Percentiles rank a stretch among this genome's conserved stretches.
Conservation (phyloP, 805 yeast species). For the Blastobotrys attinorum region DNA sequence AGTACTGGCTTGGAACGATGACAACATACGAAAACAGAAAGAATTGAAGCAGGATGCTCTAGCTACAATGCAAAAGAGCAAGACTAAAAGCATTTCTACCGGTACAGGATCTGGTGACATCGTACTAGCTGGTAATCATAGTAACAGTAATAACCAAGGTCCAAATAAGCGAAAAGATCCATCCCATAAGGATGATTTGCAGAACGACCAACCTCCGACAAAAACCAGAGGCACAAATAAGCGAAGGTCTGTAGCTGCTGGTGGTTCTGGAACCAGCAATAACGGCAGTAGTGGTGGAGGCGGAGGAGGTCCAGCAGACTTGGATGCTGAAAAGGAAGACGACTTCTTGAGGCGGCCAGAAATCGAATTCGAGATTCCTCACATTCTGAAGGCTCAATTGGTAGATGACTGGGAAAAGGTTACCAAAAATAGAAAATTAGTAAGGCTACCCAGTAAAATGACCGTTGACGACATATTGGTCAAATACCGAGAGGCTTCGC, state of each 20-base stretch:
- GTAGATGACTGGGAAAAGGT: conserved; percentile 93
- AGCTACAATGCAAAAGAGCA: conserved; percentile 20
- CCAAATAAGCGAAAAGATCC: conserved; percentile 17
- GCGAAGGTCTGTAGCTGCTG: conserved; percentile 5
- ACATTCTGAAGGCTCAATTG: conserved; percentile 55
- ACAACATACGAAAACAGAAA: conserved; percentile 55
- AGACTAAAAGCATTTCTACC: conserved; percentile 15
- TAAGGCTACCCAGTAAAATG: conserved; percentile 52
- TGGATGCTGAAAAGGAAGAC: conserved; percentile 30
- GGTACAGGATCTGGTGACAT: conserved; percentile 6
- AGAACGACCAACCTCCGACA: background rate
- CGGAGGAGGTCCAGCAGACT: conserved; percentile 20
- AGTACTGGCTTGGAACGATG: conserved; percentile 59
- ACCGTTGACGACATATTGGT: conserved; percentile 48
- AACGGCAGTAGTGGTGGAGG: background rate
- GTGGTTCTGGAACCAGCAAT: conserved; percentile 4
- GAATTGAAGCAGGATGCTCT: conserved; percentile 46
- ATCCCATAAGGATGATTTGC: conserved; percentile 7
- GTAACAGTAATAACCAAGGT: conserved; percentile 4
- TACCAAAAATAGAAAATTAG: conserved; percentile 69
- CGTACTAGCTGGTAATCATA: background rate
- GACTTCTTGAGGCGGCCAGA: conserved; percentile 36
- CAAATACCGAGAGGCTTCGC: conserved; percentile 39
- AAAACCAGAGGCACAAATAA: background rate
- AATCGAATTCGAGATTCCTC: conserved; percentile 52